These are phyloP conservation scores for Saccharomyces pastorianus DNA, from an alignment of 1,139 yeast genomes.

Conservation along the genomic window DNA sequence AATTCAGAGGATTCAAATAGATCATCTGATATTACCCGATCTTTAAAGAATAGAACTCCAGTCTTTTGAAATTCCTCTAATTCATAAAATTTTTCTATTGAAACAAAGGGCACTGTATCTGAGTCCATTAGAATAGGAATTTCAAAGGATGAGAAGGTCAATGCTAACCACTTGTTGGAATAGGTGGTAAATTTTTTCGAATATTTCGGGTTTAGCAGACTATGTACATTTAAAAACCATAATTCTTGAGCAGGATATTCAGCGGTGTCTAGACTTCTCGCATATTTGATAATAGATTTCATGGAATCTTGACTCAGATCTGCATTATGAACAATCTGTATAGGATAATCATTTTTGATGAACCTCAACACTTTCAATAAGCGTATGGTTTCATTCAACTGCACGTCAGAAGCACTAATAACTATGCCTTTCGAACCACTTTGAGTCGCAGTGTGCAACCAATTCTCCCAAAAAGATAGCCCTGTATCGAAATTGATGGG, in stretches of 20 bases:
- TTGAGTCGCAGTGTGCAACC: not conserved
- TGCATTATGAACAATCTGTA: not conserved
- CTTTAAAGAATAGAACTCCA: slow-evolving; percentile 38
- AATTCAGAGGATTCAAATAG: not conserved
- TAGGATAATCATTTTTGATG: slow-evolving; percentile 1
- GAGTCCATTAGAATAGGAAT: slow-evolving; percentile 45
- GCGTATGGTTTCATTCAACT: not conserved
- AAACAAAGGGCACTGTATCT: slow-evolving; percentile 43
- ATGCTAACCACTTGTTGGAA: slow-evolving; percentile 42
- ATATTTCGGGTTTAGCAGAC: not conserved
- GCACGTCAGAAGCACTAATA: not conserved
- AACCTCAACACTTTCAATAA: not conserved
- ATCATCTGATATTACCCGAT: slow-evolving; percentile 31
- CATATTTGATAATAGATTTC: not conserved
- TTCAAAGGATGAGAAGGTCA: slow-evolving; percentile 42
- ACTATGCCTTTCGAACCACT: slow-evolving; percentile 3
- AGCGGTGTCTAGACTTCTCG: not conserved
- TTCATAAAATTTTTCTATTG: not conserved
- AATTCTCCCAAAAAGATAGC: not conserved
- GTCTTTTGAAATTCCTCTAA: slow-evolving; percentile 36
- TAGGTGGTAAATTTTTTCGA: slow-evolving; percentile 23
- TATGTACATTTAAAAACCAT: not conserved
- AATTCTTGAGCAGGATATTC: not conserved
- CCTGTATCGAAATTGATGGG: not conserved
- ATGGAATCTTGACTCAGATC: not conserved